These are phyloP conservation scores for Cicer chorassanicum DNA, from an alignment of 306 rosid genomes.

Conservation along the genomic window DNA sequence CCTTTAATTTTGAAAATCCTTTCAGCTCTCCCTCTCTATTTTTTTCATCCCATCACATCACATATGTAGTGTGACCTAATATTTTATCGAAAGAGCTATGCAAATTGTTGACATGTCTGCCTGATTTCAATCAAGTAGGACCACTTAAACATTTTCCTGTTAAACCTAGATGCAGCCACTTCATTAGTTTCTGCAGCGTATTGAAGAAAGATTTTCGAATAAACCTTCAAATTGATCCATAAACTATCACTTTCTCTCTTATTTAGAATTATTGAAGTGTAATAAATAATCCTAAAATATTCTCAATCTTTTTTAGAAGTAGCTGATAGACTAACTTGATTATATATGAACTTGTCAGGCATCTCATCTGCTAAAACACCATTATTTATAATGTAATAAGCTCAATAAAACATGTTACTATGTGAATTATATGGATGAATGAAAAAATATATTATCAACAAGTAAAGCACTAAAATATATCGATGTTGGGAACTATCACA, in stretches of 20 bases:
- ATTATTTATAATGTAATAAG: background rate
- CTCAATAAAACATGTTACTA: background rate
- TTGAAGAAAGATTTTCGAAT: background rate
- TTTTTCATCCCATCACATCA: background rate
- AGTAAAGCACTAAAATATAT: background rate
- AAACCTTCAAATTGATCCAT: too few relatives aligned
- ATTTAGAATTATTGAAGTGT: too few relatives aligned
- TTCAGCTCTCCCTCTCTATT: background rate
- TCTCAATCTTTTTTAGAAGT: too few relatives aligned
- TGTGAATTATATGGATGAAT: slow-evolving; percentile 1
- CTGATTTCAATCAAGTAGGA: background rate
- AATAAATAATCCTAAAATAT: too few relatives aligned
- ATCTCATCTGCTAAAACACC: background rate
- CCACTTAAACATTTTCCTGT: slow-evolving; percentile 5
- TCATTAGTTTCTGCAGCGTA: background rate
- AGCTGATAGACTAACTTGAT: too few relatives aligned
- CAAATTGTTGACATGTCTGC: background rate
- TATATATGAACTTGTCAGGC: background rate
- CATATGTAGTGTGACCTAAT: slow-evolving; percentile 17
- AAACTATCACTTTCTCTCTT: too few relatives aligned
- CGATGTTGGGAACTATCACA: background rate
- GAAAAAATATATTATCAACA: background rate
- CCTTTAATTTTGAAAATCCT: slow-evolving; percentile 18
- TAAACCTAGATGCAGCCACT: background rate
- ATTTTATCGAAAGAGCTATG: slow-evolving; percentile 5